Evolutionary conservation across 1,284 basidiomycete species (phyloP), one percentile per base, ranked within the genome.

Genomic region (Moesziomyces parantarcticus): DNA sequence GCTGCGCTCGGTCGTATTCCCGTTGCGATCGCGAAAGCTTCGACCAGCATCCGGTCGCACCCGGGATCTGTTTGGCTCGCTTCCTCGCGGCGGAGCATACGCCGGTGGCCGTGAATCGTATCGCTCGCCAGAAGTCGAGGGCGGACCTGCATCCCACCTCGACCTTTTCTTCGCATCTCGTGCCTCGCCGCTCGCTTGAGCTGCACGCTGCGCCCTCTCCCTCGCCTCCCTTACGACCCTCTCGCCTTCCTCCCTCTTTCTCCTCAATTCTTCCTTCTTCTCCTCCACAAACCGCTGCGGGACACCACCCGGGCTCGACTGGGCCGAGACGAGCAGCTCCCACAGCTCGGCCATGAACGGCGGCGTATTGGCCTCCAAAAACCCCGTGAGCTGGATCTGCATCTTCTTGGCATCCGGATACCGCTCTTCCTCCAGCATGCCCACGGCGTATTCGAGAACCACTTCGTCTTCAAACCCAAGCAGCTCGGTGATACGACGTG

Each of bases 381-480:
- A 99, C 14, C 96, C 96, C 2, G 91, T 92, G 39, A 99, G 85
- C 75, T 92, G 91, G 64, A 98, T 93, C 85, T 98, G 95, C 90
- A 98, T 93, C 86, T 92, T 94, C 84, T 90, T 90, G 7, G 94
- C 93, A 84, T 99, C 96, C 5, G 93, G 93, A 8, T 88, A 89
- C n/a, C 92, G 90, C 49, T 89, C 87, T 77, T 96, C 92, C 83
- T 99, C 96, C 8, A 99, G 86, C 45, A 97, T 87, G 21, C 93
- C 92, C 89, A 93, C 92, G 18, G 93, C 93, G 83, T 97, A 98
- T 84, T 98, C 96, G 25, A 97, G 90, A 29, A 99, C 92, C 40
- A 99, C 91, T 81, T 99, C 96, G 84, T 99, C 96, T 82, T 99
- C 96, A 51, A 98, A 90, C 6, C 94, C 93, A 40, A 96, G 89